Percentiles rank a stretch among this genome's conserved stretches.
Conservation (phyloP, 768 basidiomycete species). For the Suillus ampliporus region DNA sequence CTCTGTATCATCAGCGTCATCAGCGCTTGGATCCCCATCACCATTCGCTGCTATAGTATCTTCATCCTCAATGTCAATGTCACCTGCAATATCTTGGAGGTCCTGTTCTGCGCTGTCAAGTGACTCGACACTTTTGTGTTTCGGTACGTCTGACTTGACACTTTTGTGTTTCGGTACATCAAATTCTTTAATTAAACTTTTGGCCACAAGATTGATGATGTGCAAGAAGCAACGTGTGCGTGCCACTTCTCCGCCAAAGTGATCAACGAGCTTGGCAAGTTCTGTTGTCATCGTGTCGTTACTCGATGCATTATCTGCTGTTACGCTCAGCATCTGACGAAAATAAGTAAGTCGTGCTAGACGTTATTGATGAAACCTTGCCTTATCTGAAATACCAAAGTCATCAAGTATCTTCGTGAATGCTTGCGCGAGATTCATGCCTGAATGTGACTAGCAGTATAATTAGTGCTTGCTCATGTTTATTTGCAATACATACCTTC, state of each 20-base stretch:
- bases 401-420: slow-evolving; percentile 26
- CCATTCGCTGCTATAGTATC: no score
- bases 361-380: neutral
- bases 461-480: neutral
- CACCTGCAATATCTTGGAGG: neutral
- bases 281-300: slow-evolving; percentile 30
- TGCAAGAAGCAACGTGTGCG: slow-evolving; percentile 20
- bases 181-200: slow-evolving; percentile 23
- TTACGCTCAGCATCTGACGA: slow-evolving; percentile 27
- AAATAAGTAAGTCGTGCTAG: slow-evolving; percentile 4
- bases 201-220: slow-evolving; percentile 43
- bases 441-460: slow-evolving; percentile 21
- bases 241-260: slow-evolving; percentile 6
- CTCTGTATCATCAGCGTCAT: slow-evolving; percentile 15
- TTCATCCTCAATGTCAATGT: no score
- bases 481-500: slow-evolving; percentile 14
- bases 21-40: neutral
- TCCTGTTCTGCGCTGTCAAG: neutral
- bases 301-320: slow-evolving; percentile 32
- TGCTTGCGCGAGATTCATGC: slow-evolving; percentile 21
- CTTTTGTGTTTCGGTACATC: slow-evolving; percentile 1
- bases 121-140: neutral
- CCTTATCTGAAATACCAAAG: slow-evolving; percentile 26
- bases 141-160: neutral
- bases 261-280: slow-evolving; percentile 22